Evolutionary conservation across 805 yeast genomes (phyloP).

Genomic region (Kluyveromyces aestuarii): DNA sequence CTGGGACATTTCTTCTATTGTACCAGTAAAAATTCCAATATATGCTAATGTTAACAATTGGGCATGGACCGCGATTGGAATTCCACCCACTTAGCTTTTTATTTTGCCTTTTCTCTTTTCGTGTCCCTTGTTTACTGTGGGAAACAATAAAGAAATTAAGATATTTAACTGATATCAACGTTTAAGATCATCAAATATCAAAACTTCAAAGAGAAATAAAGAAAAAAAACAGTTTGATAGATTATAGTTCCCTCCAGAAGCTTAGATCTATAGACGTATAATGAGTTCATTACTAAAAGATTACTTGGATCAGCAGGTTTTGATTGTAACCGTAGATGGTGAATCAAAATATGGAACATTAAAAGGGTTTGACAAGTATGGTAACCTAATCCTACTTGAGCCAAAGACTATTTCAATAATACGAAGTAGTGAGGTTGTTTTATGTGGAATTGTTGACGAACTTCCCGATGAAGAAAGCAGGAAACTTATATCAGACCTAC

Average conservation of each 20-base stretch:
- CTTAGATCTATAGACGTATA: neutral
- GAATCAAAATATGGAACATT: constrained; percentile 39
- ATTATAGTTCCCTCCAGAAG: neutral
- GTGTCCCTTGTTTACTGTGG: neutral
- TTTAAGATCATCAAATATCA: no score
- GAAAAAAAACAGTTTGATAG: neutral
- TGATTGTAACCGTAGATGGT: constrained; percentile 51
- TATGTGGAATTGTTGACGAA: constrained; percentile 20
- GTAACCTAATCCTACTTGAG: constrained; percentile 47
- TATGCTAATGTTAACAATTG: no score
- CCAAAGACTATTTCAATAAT: constrained; percentile 13
- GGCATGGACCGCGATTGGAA: no score
- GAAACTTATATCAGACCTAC: neutral
- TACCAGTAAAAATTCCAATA: neutral
- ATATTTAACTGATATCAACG: neutral
- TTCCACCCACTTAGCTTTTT: no score
- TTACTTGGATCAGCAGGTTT: constrained; percentile 36
- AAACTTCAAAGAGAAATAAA: neutral
- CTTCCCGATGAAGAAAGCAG: neutral
- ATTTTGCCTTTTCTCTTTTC: neutral
- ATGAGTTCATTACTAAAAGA: constrained; percentile 29
- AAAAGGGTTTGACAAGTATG: constrained; percentile 56
- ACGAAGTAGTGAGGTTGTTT: constrained; percentile 27
- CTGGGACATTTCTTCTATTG: neutral
- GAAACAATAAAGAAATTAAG: neutral